A percentile compares a stretch with the other conserved stretches of the same genome.
These are phyloP conservation scores for Paecilomyces niveus DNA, from an alignment of 2,329 filamentous ascomycete species.

Conservation along the genomic window DNA sequence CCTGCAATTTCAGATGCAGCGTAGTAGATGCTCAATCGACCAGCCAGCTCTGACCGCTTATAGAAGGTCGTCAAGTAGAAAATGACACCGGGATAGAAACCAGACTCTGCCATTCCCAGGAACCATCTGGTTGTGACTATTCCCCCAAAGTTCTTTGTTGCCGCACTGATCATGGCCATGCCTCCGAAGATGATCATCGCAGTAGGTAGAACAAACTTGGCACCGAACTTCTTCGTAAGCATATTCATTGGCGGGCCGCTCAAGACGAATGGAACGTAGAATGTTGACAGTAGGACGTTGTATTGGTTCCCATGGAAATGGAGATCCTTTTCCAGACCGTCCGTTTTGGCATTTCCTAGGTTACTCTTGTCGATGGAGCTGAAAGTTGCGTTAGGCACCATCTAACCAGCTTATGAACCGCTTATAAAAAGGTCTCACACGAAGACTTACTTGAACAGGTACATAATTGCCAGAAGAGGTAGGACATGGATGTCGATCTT, in stretches of 20 bases:
- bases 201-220: conserved; percentile 12
- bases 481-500: conserved; percentile 45
- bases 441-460: conserved; percentile 32
- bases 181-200: conserved; percentile 12
- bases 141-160: conserved; percentile 13
- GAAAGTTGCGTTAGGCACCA: no score
- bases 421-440: no score
- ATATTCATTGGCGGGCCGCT: conserved; percentile 22
- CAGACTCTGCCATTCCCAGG: conserved; percentile 20
- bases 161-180: no score
- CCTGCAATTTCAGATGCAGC: conserved; percentile 20
- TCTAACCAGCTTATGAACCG: no score
- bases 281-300: conserved; percentile 29
- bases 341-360: conserved; percentile 14
- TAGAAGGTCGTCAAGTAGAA: conserved; percentile 21
- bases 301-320: conserved; percentile 20
- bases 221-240: conserved; percentile 11
- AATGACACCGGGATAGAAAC: conserved; percentile 15
- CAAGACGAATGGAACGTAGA: conserved; percentile 22
- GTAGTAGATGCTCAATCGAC: conserved; percentile 23
- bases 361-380: no score
- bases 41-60: conserved; percentile 20
- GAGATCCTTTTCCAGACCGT: conserved; percentile 14
- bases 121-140: conserved; percentile 20
- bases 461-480: conserved; percentile 42